Base-by-base conservation (phyloP, 208 protist species). In the Zelonia costaricensis region DNA sequence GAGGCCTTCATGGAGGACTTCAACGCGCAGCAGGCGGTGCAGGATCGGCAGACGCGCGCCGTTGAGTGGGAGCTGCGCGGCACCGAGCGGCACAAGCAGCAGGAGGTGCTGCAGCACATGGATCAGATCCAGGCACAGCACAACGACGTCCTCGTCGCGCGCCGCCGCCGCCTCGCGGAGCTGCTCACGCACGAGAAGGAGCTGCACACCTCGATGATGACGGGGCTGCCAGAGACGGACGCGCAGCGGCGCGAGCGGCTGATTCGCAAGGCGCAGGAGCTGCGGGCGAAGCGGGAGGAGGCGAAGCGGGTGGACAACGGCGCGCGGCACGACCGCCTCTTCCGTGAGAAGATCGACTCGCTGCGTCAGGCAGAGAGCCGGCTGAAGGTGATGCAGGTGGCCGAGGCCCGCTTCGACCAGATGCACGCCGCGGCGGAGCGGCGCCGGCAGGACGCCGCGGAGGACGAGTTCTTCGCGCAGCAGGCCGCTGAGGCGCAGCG, bases 301-400 rank as follows among this genome's bases (percentile, higher is more conserved):
- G 68, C 81, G 44, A 80, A 80, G 48, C 61, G 76, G 62, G 58
- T 46, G 16, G 86, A 91, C 55, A 83, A 44, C 43, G 68, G 69
- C 30, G 70, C 70, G n/a, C 72, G 82, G 8, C 62, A 90, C 30
- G 80, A 93, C 38, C 80, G 80, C 8, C 70, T 92, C 28, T 91
- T 95, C 57, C 84, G 86, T 12, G 84, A 91, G 20, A 80, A 84
- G 38, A 93, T 92, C 39, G 89, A 91, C 61, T 70, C 58, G 18
- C 75, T 95, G 31, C 83, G 89, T 0, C 77, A 86, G 64, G 89
- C 89, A 31, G 86, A 95, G 80, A 93, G 86, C 62, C 83, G 86
- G 0, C 72, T 95, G 33, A 90, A 87, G 53, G 78, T 88, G 45
- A 89, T 95, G 89, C 89, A 95, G 69, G 76, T 90, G 9, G 58